A percentile compares a stretch with the other conserved stretches of the same genome.
These are phyloP conservation scores for Ustilago loliicola DNA, from an alignment of 1,284 basidiomycete genomes.

Conservation along the genomic window DNA sequence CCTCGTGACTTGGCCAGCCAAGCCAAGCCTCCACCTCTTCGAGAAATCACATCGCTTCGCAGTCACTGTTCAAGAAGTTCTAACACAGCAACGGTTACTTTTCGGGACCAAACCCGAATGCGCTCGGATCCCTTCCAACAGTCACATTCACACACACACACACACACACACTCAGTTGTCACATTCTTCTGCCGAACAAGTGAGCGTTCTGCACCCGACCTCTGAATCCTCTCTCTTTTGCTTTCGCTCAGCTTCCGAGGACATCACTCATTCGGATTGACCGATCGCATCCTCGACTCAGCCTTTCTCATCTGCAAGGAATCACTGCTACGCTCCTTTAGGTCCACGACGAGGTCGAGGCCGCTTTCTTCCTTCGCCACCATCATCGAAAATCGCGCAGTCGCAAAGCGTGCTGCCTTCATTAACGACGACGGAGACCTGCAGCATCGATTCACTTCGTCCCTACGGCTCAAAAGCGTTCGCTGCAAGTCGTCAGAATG, in stretches of 20 bases:
- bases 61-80: background rate
- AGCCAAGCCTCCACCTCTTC: background rate
- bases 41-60: background rate
- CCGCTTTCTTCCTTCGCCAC: background rate
- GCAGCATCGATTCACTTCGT: background rate
- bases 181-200: conserved; percentile 2
- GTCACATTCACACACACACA: background rate
- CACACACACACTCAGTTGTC: background rate
- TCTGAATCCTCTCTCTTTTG: background rate
- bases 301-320: background rate
- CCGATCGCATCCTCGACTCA: background rate
- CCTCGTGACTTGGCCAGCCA: background rate
- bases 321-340: background rate
- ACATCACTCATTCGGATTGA: background rate
- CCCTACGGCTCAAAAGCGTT: background rate
- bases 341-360: too few species aligned
- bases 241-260: background rate
- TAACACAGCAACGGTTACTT: background rate
- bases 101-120: conserved; percentile 5
- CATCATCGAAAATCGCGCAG: background rate
- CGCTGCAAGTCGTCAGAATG: background rate
- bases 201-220: background rate
- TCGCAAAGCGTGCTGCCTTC: background rate
- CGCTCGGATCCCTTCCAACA: background rate
- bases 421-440: background rate